These are phyloP conservation scores for Neopestalotiopsis rosae DNA, from an alignment of 2,329 filamentous ascomycete species.

Conservation along the genomic window DNA sequence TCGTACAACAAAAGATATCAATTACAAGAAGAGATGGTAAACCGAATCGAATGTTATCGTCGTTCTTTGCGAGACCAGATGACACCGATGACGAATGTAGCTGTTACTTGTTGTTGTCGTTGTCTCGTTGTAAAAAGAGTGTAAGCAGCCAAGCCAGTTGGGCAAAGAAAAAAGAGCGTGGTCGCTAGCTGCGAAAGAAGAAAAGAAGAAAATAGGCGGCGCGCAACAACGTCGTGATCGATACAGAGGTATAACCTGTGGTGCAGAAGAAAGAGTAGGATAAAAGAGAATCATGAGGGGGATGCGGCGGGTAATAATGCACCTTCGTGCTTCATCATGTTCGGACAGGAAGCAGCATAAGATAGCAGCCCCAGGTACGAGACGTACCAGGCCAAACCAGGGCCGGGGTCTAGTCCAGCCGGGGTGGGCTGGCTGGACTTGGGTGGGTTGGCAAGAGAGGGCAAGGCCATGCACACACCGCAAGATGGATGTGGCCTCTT, in stretches of 20 bases:
- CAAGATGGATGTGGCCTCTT: conserved; percentile 38
- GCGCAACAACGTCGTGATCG: conserved; percentile 38
- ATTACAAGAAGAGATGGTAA: conserved; percentile 31
- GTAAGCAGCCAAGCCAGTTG: conserved; percentile 65
- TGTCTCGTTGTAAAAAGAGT: conserved; percentile 47
- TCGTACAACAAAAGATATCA: conserved; percentile 4
- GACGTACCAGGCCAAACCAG: conserved; percentile 21
- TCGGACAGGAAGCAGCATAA: conserved; percentile 17
- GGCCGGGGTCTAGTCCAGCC: conserved; percentile 31
- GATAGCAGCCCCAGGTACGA: conserved; percentile 14
- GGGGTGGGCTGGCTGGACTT: neutral
- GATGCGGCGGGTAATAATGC: conserved; percentile 40
- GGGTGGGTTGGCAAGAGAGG: neutral
- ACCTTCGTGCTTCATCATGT: conserved; percentile 26
- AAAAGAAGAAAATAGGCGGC: conserved; percentile 40
- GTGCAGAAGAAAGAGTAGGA: conserved; percentile 44
- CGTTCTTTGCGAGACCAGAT: conserved; percentile 37
- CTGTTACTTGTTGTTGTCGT: conserved; percentile 26
- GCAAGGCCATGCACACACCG: conserved; percentile 31
- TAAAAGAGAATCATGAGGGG: conserved; percentile 39
- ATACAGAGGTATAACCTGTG: conserved; percentile 32
- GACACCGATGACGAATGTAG: conserved; percentile 41
- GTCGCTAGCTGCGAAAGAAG: conserved; percentile 47
- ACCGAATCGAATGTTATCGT: conserved; percentile 33
- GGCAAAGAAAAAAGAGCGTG: conserved; percentile 47